These are phyloP conservation scores for Mycena sanguinolenta DNA, from an alignment of 768 basidiomycete genomes.

Conservation along the genomic window DNA sequence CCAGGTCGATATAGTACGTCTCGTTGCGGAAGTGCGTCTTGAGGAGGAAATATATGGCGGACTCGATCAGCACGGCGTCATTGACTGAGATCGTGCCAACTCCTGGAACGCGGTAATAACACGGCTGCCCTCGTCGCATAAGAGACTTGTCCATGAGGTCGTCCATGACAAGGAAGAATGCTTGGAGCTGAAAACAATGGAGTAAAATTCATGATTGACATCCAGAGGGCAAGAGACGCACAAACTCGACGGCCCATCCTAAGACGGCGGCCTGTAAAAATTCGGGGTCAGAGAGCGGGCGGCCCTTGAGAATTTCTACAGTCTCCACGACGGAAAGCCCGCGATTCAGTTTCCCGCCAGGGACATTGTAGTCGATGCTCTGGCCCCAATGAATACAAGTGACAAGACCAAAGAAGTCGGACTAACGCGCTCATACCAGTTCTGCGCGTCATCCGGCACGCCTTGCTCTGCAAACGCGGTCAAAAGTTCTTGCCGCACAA, in stretches of 20 bases:
- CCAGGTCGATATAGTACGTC: slow-evolving; percentile 86
- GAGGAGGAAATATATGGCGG: slow-evolving; percentile 91
- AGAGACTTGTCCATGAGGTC: slow-evolving; percentile 99
- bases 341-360: slow-evolving; percentile 95
- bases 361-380: slow-evolving; percentile 95
- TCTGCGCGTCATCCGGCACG: slow-evolving; percentile 86
- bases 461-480: slow-evolving; percentile 73
- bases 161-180: slow-evolving; percentile 96
- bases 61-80: slow-evolving; percentile 96
- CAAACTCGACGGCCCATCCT: slow-evolving; percentile 97
- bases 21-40: slow-evolving; percentile 88
- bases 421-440: slow-evolving; percentile 87
- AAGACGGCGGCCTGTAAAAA: slow-evolving; percentile 90
- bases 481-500: slow-evolving; percentile 84
- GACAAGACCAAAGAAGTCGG: background rate
- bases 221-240: slow-evolving; percentile 54
- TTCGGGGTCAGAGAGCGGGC: slow-evolving; percentile 80
- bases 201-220: background rate
- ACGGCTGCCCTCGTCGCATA: slow-evolving; percentile 94
- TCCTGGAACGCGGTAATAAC: slow-evolving; percentile 82
- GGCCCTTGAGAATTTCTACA: slow-evolving; percentile 86
- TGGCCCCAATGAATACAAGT: slow-evolving; percentile 44
- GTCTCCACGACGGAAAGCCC: slow-evolving; percentile 96
- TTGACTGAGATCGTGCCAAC: slow-evolving; percentile 93
- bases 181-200: slow-evolving; percentile 99